Evolutionary conservation across 2,329 filamentous ascomycete genomes (phyloP), one percentile per base, ranked within the genome.

Genomic region (Saccharata proteae): DNA sequence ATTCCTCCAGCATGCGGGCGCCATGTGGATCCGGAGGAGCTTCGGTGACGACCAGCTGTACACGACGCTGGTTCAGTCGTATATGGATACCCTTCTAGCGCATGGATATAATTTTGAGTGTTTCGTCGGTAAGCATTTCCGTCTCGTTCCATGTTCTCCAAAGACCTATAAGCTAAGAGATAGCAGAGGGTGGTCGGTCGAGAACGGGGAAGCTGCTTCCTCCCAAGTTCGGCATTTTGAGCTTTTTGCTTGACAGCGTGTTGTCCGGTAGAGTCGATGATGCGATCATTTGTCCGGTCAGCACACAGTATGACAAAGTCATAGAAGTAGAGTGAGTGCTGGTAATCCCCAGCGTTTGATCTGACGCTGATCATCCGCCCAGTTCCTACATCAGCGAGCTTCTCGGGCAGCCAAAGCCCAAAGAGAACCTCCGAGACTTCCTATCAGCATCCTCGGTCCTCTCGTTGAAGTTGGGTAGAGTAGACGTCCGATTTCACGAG

Each of bases 231-330:
- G 90, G 90, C 7, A 94, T 98, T 37, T 61, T 98, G 16, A 82
- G 75, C 47, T 98, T 94, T 46, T 71, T 96, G 22, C 62, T 98
- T 12, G 90, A 98, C 44, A 92, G 84, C 43, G 67, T 98, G 10
- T 61, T 94, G 5, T 92, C 83, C 0, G 85, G 86, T 1, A 71
- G 86, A 5, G 85, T 93, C 1, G 67, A 92, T 27, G 90, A 98
- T 54, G 78, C 84, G 18, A 81, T 94, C 24, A 84, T 98, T 31
- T 93, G 88, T 44, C 90, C 90, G 0, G 90, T 98, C 26, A 92
- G 82, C 54, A 94, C 86, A 1, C 90, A 98, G 52, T 98, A 98
- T 51, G 90, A 98, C 64, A 98, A 96, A 51, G 90, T 98, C 34
- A 92, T 98, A 37, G 90, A 98, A 55, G 93, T 92, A 1, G 85